These are phyloP conservation scores for Clonostachys solani DNA, from an alignment of 2,329 filamentous ascomycete genomes.

Conservation along the genomic window DNA sequence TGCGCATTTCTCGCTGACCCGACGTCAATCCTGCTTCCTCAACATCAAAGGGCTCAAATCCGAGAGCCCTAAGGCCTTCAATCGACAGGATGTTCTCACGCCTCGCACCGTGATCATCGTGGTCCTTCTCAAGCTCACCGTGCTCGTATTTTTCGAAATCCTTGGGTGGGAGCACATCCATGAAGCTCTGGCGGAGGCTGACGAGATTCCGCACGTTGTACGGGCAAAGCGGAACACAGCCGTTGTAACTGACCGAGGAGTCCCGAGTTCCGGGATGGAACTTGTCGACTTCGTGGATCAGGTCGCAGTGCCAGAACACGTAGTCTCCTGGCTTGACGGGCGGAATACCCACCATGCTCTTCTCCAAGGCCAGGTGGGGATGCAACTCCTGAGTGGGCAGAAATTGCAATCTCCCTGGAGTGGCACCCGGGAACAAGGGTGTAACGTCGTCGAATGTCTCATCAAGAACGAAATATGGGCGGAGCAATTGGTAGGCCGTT, in stretches of 20 bases:
- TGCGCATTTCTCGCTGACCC: slow-evolving; percentile 29
- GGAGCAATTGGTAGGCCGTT: slow-evolving; percentile 75
- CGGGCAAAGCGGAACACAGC: slow-evolving; percentile 68
- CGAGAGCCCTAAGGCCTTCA: slow-evolving; percentile 36
- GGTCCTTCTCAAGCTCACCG: slow-evolving; percentile 66
- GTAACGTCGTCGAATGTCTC: slow-evolving; percentile 27
- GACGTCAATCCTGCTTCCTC: slow-evolving; percentile 13
- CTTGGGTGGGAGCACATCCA: not conserved
- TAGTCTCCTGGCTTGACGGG: slow-evolving; percentile 69
- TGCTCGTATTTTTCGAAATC: slow-evolving; percentile 64
- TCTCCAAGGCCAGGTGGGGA: slow-evolving; percentile 64
- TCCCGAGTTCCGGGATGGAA: slow-evolving; percentile 68
- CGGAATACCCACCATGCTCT: slow-evolving; percentile 68
- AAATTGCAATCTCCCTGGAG: slow-evolving; percentile 66
- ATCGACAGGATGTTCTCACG: slow-evolving; percentile 27
- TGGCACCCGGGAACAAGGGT: slow-evolving; percentile 66
- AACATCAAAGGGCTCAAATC: slow-evolving; percentile 30
- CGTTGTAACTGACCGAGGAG: slow-evolving; percentile 76
- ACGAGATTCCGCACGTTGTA: slow-evolving; percentile 68
- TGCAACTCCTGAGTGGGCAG: slow-evolving; percentile 59
- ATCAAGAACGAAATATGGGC: slow-evolving; percentile 73
- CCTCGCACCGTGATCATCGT: slow-evolving; percentile 65
- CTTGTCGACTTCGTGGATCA: slow-evolving; percentile 79
- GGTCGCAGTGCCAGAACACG: slow-evolving; percentile 82
- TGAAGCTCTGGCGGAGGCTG: slow-evolving; percentile 27